These are phyloP conservation scores for Ogataea henricii DNA, from an alignment of 805 yeast species.

Conservation along the genomic window DNA sequence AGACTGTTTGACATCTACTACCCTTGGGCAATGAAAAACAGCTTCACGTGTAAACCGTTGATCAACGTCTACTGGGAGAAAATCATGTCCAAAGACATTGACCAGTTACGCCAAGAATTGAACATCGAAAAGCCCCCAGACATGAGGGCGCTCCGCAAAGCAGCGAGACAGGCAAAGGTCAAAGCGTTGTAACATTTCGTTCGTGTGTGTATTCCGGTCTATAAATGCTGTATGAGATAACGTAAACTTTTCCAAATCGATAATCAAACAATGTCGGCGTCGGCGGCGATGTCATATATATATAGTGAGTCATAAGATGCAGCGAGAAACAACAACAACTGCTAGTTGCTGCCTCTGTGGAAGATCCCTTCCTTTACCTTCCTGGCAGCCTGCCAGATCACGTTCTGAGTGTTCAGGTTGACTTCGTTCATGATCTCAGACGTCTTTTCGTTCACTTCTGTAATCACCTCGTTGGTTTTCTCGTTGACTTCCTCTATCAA, in stretches of 20 bases:
- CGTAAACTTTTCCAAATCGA: background rate
- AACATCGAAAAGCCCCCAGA: conserved; percentile 81
- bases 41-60: conserved; percentile 70
- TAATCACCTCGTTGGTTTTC: conserved; percentile 26
- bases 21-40: conserved; percentile 85
- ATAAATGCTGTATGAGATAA: conserved; percentile 3
- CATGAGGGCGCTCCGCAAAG: conserved; percentile 62
- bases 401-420: conserved; percentile 19
- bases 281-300: background rate
- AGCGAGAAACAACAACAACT: background rate
- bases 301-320: conserved; percentile 1
- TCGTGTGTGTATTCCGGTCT: background rate
- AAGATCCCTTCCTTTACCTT: conserved; percentile 16
- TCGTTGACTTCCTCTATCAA: conserved; percentile 28
- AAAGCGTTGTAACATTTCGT: conserved; percentile 3
- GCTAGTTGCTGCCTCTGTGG: conserved; percentile 3
- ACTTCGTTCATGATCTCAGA: conserved; percentile 29
- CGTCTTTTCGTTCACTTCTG: conserved; percentile 29
- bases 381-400: conserved; percentile 16
- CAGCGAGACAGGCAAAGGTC: conserved; percentile 26
- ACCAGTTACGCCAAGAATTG: conserved; percentile 68
- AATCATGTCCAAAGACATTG: conserved; percentile 66
- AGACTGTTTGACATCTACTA: conserved; percentile 70
- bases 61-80: conserved; percentile 94
- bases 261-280: background rate